A percentile compares a stretch with the other conserved stretches of the same genome.
These are phyloP conservation scores for Mrakia frigida DNA, from an alignment of 768 basidiomycete genomes.

Conservation along the genomic window DNA sequence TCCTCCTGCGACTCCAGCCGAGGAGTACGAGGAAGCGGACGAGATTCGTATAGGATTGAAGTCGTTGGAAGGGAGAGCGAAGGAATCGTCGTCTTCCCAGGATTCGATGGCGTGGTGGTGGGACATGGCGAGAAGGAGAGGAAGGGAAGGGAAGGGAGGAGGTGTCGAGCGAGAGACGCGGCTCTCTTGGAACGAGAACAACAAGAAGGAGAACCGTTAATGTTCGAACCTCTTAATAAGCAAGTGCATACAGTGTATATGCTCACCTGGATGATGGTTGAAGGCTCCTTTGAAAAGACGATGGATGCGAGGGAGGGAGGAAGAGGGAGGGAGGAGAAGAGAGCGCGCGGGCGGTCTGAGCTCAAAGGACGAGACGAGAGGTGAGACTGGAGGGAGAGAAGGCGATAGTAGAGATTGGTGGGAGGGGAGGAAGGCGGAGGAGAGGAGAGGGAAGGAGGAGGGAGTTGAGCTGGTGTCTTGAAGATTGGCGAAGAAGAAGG, in stretches of 20 bases:
- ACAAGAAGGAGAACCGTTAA: background rate
- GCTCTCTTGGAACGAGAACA: background rate
- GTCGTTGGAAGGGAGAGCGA: constrained; percentile 17
- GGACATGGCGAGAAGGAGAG: background rate
- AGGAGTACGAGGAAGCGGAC: constrained; percentile 10
- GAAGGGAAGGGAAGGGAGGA: background rate
- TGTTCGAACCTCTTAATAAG: background rate
- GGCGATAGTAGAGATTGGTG: background rate
- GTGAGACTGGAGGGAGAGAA: too few species aligned
- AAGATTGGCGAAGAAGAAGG: background rate
- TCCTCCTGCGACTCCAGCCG: background rate
- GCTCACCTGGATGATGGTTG: background rate
- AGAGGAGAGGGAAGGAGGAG: background rate
- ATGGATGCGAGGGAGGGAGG: background rate
- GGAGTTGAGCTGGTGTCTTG: too few species aligned
- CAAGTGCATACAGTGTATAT: background rate
- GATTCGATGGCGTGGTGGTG: constrained; percentile 8
- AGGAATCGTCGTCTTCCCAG: constrained; percentile 29
- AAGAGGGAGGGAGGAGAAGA: background rate
- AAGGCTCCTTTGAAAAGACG: background rate
- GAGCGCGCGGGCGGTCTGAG: background rate
- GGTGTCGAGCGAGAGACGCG: constrained; percentile 12
- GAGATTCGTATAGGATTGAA: constrained; percentile 23
- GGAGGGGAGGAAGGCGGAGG: background rate
- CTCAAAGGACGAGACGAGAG: background rate